Evolutionary conservation across 768 basidiomycete species (phyloP).

Genomic region (Termitomyces sp.): DNA sequence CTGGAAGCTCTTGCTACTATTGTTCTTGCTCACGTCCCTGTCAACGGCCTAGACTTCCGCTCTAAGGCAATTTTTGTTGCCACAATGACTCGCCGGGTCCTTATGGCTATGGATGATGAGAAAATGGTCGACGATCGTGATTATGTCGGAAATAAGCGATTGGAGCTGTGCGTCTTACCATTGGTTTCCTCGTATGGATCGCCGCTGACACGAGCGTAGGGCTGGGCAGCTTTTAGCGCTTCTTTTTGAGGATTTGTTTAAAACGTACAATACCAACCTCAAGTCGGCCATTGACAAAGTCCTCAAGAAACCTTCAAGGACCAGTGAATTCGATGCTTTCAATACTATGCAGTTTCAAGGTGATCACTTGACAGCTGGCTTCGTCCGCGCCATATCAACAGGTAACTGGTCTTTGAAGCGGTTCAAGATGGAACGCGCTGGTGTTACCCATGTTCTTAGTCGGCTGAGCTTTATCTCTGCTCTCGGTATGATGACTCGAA

Average conservation of each 20-base stretch:
- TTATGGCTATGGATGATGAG: constrained; percentile 96
- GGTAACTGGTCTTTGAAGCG: constrained; percentile 99
- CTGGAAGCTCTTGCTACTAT: constrained; percentile 96
- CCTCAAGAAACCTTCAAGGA: constrained; percentile 91
- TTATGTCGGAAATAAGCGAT: constrained; percentile 97
- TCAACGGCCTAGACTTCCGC: constrained; percentile 82
- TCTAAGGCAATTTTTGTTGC: constrained; percentile 96
- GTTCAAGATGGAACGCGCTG: constrained; percentile 99
- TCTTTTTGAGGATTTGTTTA: constrained; percentile 97
- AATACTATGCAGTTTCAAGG: constrained; percentile 94
- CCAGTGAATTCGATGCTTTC: constrained; percentile 91
- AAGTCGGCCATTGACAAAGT: constrained; percentile 96
- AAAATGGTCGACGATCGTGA: constrained; percentile 98
- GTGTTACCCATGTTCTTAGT: constrained; percentile 96
- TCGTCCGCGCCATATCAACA: constrained; percentile 95
- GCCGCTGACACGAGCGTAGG: constrained; percentile 34
- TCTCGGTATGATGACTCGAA: constrained; percentile 99
- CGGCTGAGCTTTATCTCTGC: constrained; percentile 96
- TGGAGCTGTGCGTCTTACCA: constrained; percentile 75
- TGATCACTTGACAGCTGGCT: constrained; percentile 94
- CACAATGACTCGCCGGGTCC: constrained; percentile 92
- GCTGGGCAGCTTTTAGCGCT: constrained; percentile 95
- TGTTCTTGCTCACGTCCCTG: constrained; percentile 93
- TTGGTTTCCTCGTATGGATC: not conserved
- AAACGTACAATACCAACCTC: constrained; percentile 94